Evolutionary conservation across 441 rosid genomes (phyloP).

Genomic region (Eutrema salsugineum): DNA sequence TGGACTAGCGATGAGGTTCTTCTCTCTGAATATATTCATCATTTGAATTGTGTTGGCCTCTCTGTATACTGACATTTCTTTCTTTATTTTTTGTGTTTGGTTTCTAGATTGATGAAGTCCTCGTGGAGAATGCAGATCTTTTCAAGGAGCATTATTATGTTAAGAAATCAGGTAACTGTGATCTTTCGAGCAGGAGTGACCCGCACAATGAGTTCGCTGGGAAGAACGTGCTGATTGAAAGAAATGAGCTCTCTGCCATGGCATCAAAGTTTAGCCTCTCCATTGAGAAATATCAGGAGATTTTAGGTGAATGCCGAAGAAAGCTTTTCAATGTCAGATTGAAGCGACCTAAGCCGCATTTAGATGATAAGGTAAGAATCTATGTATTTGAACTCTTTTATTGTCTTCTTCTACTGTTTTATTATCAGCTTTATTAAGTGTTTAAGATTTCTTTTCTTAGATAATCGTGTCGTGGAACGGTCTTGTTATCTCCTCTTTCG

Average conservation of each 20-base stretch:
- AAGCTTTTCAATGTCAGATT: constrained; percentile 73
- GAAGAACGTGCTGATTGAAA: constrained; percentile 79
- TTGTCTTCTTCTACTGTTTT: constrained; percentile 5
- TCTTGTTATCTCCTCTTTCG: constrained; percentile 78
- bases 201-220: constrained; percentile 82
- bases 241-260: constrained; percentile 52
- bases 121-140: constrained; percentile 68
- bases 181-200: constrained; percentile 85
- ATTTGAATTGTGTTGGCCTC: neutral
- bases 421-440: constrained; percentile 1
- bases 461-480: constrained; percentile 96
- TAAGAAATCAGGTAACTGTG: constrained; percentile 79
- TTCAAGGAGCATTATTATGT: constrained; percentile 81
- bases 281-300: constrained; percentile 56
- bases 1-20: constrained; percentile 83
- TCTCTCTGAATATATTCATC: neutral
- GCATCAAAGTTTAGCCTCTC: constrained; percentile 63
- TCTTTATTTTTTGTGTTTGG: neutral
- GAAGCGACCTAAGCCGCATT: constrained; percentile 80
- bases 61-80: neutral
- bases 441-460: constrained; percentile 31
- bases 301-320: constrained; percentile 67
- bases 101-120: constrained; percentile 66
- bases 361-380: constrained; percentile 80
- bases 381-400: neutral